A percentile compares a stretch with the other conserved stretches of the same genome.
Conservation (phyloP, 768 basidiomycete species). For the Serendipita sp. region DNA sequence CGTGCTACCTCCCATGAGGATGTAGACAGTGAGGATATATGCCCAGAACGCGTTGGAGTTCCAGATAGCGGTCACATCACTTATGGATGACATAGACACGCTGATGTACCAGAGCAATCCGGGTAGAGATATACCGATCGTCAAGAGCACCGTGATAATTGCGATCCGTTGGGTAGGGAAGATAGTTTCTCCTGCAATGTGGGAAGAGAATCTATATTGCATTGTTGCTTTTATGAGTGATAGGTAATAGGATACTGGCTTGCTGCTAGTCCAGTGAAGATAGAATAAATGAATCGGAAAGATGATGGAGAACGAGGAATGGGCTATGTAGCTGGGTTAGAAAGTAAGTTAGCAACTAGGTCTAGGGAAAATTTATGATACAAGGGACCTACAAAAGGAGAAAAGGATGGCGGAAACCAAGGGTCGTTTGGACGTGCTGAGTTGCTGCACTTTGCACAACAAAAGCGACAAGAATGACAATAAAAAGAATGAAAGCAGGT, state of each 20-base stretch:
- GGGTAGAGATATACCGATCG: constrained; percentile 46
- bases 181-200: background rate
- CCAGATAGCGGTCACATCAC: constrained; percentile 71
- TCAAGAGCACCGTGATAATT: constrained; percentile 23
- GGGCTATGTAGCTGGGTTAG: constrained; percentile 59
- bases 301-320: constrained; percentile 61
- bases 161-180: constrained; percentile 16
- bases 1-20: background rate
- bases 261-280: constrained; percentile 35
- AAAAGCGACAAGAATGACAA: constrained; percentile 49
- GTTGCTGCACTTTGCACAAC: constrained; percentile 62
- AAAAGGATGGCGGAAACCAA: constrained; percentile 75
- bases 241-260: constrained; percentile 34
- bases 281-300: constrained; percentile 71
- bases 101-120: constrained; percentile 62
- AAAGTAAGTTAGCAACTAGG: background rate
- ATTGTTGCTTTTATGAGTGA: constrained; percentile 29
- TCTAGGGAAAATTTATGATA: background rate
- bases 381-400: constrained; percentile 55
- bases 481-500: constrained; percentile 39
- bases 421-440: constrained; percentile 67
- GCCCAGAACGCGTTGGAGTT: constrained; percentile 87
- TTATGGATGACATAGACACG: constrained; percentile 52
- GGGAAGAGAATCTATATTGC: constrained; percentile 27
- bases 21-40: constrained; percentile 59